Conservation (phyloP, 345 rosid species). For the Syzygium aqueum region DNA sequence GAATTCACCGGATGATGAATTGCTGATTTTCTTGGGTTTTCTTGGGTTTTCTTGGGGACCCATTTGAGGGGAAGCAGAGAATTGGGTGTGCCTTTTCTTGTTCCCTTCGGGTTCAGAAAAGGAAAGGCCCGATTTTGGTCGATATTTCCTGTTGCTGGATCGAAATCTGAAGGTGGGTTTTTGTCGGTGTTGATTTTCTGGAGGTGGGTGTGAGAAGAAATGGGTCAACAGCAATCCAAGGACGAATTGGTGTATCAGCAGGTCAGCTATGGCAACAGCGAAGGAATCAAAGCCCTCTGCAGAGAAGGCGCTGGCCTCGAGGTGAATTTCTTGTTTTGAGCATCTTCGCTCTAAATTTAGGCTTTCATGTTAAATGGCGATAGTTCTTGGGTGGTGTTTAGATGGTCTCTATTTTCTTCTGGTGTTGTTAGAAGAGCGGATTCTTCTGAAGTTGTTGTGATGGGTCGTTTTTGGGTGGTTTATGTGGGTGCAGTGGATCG, state of each 20-base stretch:
- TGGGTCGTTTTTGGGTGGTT: background rate
- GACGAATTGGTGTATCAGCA: constrained; percentile 79
- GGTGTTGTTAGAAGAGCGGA: background rate
- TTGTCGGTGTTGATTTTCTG: background rate
- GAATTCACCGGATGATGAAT: background rate
- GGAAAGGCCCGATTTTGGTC: background rate
- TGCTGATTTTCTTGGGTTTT: background rate
- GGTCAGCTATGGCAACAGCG: constrained; percentile 61
- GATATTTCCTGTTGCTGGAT: background rate
- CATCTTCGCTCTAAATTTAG: background rate
- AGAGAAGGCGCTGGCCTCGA: constrained; percentile 86
- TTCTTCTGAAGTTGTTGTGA: background rate
- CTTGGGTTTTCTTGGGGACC: background rate
- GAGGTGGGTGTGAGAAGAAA: background rate
- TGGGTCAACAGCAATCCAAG: constrained; percentile 97
- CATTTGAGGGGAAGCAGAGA: background rate
- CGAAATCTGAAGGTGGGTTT: background rate
- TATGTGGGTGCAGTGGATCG: constrained; percentile 58
- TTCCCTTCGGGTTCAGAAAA: background rate
- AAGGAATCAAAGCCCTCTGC: constrained; percentile 72
- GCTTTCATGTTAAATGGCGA: background rate
- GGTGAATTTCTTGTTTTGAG: constrained; percentile 23
- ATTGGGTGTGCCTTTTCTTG: background rate
- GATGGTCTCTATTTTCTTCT: background rate
- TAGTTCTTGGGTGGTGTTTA: background rate